phyloP scores from a whole-genome alignment of 2,329 filamentous ascomycete species.

The Ambrosiella xylebori region DNA sequence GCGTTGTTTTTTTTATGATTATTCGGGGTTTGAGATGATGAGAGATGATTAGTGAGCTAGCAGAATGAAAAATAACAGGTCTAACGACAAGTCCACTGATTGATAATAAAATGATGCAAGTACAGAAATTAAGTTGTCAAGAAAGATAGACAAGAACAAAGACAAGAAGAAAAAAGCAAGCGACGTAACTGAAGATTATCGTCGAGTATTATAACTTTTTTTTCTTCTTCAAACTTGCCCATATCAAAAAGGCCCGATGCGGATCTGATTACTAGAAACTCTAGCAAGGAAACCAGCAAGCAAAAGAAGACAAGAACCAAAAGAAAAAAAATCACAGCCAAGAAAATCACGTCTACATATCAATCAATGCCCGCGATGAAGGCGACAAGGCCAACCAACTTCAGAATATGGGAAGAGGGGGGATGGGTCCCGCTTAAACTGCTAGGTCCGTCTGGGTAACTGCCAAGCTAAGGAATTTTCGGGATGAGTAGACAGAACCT shows the following conservation, averaged over 20 bases:
- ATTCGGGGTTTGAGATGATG: background rate
- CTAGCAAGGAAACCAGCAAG: background rate
- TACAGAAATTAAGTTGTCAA: background rate
- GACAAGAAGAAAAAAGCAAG: background rate
- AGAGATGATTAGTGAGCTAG: background rate
- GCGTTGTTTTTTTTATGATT: background rate
- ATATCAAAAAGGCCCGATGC: constrained; percentile 1
- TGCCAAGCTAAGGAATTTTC: background rate
- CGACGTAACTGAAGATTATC: background rate
- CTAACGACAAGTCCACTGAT: background rate
- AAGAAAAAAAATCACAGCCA: background rate
- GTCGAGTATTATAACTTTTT: background rate
- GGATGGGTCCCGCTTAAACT: background rate
- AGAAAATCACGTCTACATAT: background rate
- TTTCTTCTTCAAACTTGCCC: background rate
- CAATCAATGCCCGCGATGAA: background rate
- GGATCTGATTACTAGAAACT: constrained; percentile 3
- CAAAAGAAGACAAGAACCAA: background rate
- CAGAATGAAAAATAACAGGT: background rate
- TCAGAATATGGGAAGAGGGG: background rate
- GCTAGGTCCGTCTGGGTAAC: background rate
- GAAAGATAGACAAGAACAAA: background rate
- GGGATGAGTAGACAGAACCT: background rate
- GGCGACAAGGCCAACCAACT: background rate
- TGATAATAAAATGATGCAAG: constrained; percentile 6